phyloP scores from a whole-genome alignment of 495 filamentous ascomycete genomes.

The Annulohypoxylon bovei region DNA sequence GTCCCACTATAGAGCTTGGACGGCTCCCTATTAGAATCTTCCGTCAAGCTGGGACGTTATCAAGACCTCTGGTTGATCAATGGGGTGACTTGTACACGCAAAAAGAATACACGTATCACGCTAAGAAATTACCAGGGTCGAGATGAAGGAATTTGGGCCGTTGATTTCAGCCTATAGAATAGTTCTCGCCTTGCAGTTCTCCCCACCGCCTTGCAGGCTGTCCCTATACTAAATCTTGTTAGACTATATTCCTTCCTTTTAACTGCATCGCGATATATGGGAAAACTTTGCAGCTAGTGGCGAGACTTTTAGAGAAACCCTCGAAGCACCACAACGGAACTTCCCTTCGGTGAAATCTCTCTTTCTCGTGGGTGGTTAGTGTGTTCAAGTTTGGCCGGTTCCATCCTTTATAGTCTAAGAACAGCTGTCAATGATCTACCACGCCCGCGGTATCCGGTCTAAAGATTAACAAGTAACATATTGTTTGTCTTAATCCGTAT shows the following conservation, averaged over 20 bases:
- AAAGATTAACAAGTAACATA: not conserved
- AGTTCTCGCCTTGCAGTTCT: not conserved
- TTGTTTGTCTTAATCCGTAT: not conserved
- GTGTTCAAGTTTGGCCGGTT: not conserved
- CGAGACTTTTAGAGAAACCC: not conserved
- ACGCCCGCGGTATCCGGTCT: not conserved
- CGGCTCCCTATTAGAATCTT: constrained; percentile 1
- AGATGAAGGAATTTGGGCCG: not conserved
- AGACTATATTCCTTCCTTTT: not conserved
- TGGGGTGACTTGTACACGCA: constrained; percentile 1
- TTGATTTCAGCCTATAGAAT: constrained; percentile 6
- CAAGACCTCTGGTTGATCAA: constrained; percentile 10
- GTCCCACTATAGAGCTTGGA: not conserved
- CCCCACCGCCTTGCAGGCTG: not conserved
- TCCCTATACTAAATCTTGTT: not conserved
- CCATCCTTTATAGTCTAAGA: not conserved
- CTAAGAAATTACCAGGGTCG: not conserved
- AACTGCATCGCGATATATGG: constrained; percentile 1
- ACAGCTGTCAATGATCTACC: constrained; percentile 1
- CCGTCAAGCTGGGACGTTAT: not conserved
- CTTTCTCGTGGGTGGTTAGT: not conserved
- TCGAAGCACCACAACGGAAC: not conserved
- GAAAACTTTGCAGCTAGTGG: not conserved
- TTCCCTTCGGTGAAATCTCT: not conserved
- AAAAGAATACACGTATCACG: constrained; percentile 12